A percentile compares a stretch with the other conserved stretches of the same genome.
Evolutionary conservation across 495 filamentous ascomycete species (phyloP).

Genomic region (Neurospora sp.): DNA sequence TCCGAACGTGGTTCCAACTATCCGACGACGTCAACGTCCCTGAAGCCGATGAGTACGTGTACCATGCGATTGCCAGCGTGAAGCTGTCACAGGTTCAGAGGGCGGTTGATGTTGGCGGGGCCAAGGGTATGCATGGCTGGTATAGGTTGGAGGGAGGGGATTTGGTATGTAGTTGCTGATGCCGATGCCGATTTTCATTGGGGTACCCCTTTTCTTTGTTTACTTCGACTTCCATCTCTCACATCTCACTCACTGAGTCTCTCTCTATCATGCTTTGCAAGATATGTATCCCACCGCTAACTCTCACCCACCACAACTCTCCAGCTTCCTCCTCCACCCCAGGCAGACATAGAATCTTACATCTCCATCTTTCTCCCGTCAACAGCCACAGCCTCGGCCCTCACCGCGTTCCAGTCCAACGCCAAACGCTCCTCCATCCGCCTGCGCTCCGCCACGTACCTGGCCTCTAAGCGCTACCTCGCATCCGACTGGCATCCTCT

Average conservation of each 20-base stretch:
- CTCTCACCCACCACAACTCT: constrained; percentile 3
- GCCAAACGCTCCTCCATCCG: constrained; percentile 49
- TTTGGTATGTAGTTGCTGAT: constrained; percentile 8
- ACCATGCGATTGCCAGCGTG: constrained; percentile 44
- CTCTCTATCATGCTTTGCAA: not conserved
- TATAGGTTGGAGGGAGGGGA: constrained; percentile 28
- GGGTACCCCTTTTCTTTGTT: not conserved
- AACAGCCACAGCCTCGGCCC: constrained; percentile 38
- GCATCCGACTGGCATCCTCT: constrained; percentile 15
- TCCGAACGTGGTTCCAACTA: constrained; percentile 43
- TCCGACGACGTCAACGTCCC: constrained; percentile 8
- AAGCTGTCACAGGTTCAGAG: constrained; percentile 44
- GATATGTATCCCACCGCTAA: not conserved
- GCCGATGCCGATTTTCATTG: not conserved
- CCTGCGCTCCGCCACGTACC: constrained; percentile 36
- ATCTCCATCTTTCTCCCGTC: constrained; percentile 45
- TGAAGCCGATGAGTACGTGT: constrained; percentile 41
- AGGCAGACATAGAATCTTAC: constrained; percentile 45
- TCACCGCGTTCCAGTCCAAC: constrained; percentile 45
- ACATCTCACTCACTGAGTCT: not conserved
- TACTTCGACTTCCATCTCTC: not conserved
- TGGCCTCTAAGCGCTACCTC: constrained; percentile 33
- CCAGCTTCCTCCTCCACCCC: constrained; percentile 34
- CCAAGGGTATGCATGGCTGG: constrained; percentile 33
- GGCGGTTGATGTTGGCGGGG: constrained; percentile 33